Evolutionary conservation across 2,329 filamentous ascomycete genomes (phyloP).

Genomic region (Exophiala phaeomuriformis): DNA sequence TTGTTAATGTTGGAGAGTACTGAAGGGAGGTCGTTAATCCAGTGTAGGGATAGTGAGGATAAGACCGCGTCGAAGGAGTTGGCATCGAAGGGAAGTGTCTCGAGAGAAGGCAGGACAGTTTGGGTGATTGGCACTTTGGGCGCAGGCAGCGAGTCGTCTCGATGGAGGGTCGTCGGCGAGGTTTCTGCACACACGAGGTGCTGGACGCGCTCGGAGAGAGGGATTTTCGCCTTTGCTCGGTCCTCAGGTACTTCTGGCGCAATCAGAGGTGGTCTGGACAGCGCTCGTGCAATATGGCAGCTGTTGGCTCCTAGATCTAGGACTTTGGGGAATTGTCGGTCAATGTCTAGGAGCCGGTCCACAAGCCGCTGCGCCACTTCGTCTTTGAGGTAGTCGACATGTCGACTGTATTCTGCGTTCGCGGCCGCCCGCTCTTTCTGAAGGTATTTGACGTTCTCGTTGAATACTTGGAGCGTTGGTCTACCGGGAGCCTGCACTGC

Average conservation of each 20-base stretch:
- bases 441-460: slow-evolving; percentile 74
- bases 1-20: slow-evolving; percentile 77
- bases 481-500: slow-evolving; percentile 70
- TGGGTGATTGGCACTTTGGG: slow-evolving; percentile 68
- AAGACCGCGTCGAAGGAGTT: slow-evolving; percentile 82
- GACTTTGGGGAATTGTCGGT: slow-evolving; percentile 72
- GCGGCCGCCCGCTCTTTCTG: slow-evolving; percentile 81
- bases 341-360: slow-evolving; percentile 87
- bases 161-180: slow-evolving; percentile 67
- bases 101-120: slow-evolving; percentile 59
- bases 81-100: slow-evolving; percentile 66
- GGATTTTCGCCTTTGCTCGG: slow-evolving; percentile 29
- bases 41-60: slow-evolving; percentile 84
- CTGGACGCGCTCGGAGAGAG: slow-evolving; percentile 63
- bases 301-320: slow-evolving; percentile 93
- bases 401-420: slow-evolving; percentile 62
- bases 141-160: slow-evolving; percentile 53
- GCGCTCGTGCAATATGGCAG: slow-evolving; percentile 81
- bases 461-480: slow-evolving; percentile 84
- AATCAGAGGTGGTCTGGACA: slow-evolving; percentile 55
- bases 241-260: slow-evolving; percentile 40
- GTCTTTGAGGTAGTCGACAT: slow-evolving; percentile 87
- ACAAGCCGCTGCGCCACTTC: slow-evolving; percentile 79
- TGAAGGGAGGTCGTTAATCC: slow-evolving; percentile 93
- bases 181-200: slow-evolving; percentile 76